A percentile compares a stretch with the other conserved stretches of the same genome.
Evolutionary conservation across 2,329 filamentous ascomycete species (phyloP).

Genomic region (Chalara sp.): DNA sequence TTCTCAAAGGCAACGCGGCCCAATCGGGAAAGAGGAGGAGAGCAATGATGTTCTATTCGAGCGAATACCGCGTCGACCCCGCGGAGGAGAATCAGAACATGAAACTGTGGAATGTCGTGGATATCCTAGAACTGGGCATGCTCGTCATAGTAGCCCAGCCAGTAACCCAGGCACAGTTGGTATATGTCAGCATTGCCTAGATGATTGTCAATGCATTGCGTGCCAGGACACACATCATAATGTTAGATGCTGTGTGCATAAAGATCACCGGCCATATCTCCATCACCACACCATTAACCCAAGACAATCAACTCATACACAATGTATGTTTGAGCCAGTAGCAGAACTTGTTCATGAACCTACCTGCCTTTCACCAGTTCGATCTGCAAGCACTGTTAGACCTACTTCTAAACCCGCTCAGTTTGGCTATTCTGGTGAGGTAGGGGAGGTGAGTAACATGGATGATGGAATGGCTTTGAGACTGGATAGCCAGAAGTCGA

Average conservation of each 20-base stretch:
- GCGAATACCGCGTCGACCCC: neutral
- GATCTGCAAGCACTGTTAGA: too few species aligned
- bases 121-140: constrained; percentile 21
- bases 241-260: constrained; percentile 21
- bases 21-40: too few species aligned
- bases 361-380: neutral
- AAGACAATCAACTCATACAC: too few species aligned
- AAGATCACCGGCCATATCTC: constrained; percentile 14
- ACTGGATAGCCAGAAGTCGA: too few species aligned
- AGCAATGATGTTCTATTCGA: neutral
- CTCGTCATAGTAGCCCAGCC: constrained; percentile 14
- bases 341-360: neutral
- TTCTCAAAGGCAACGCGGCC: too few species aligned
- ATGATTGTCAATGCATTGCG: constrained; percentile 20
- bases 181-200: constrained; percentile 23
- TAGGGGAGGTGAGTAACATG: too few species aligned
- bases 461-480: too few species aligned
- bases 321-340: neutral
- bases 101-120: constrained; percentile 16
- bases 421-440: too few species aligned
- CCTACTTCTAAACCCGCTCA: too few species aligned
- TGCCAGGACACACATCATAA: constrained; percentile 19
- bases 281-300: constrained; percentile 12
- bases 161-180: constrained; percentile 15
- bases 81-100: neutral